Evolutionary conservation across 768 basidiomycete genomes (phyloP).

Genomic region (Boletus subcaerulescens): DNA sequence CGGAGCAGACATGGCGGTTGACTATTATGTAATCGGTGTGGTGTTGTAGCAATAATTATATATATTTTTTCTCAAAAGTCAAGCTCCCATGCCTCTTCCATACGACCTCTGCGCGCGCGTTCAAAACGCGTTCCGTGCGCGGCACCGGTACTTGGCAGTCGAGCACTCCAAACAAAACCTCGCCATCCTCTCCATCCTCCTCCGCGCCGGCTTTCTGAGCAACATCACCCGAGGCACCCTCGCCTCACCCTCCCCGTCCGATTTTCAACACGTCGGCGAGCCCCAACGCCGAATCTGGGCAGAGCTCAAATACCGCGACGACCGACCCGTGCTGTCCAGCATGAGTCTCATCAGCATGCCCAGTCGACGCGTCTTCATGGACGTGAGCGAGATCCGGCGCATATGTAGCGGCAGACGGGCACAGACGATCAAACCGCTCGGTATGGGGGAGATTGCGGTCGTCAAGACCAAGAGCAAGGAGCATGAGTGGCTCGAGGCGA

Average conservation of each 20-base stretch:
- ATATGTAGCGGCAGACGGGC: slow-evolving; percentile 83
- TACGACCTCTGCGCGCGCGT: slow-evolving; percentile 87
- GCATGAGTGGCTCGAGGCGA: slow-evolving; percentile 86
- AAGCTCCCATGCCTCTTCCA: slow-evolving; percentile 51
- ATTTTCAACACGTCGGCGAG: slow-evolving; percentile 57
- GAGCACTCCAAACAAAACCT: slow-evolving; percentile 87
- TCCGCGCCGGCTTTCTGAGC: slow-evolving; percentile 85
- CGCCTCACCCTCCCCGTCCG: slow-evolving; percentile 56
- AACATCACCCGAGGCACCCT: slow-evolving; percentile 78
- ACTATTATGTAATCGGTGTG: slow-evolving; percentile 13
- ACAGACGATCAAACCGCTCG: slow-evolving; percentile 76
- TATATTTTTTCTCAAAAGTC: not conserved
- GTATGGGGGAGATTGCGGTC: slow-evolving; percentile 91
- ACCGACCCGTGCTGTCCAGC: slow-evolving; percentile 73
- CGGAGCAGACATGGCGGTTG: slow-evolving; percentile 58
- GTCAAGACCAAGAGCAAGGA: slow-evolving; percentile 69
- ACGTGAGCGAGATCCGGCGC: slow-evolving; percentile 63
- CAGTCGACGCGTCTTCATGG: slow-evolving; percentile 76
- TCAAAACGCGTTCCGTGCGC: slow-evolving; percentile 89
- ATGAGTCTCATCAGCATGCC: slow-evolving; percentile 87
- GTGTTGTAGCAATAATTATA: not conserved
- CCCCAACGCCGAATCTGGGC: slow-evolving; percentile 87
- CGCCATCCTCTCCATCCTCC: slow-evolving; percentile 87
- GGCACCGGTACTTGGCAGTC: slow-evolving; percentile 74
- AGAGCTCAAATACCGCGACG: slow-evolving; percentile 89